Evolutionary conservation across 345 rosid genomes (phyloP).

Genomic region (Eucalyptus grandis): DNA sequence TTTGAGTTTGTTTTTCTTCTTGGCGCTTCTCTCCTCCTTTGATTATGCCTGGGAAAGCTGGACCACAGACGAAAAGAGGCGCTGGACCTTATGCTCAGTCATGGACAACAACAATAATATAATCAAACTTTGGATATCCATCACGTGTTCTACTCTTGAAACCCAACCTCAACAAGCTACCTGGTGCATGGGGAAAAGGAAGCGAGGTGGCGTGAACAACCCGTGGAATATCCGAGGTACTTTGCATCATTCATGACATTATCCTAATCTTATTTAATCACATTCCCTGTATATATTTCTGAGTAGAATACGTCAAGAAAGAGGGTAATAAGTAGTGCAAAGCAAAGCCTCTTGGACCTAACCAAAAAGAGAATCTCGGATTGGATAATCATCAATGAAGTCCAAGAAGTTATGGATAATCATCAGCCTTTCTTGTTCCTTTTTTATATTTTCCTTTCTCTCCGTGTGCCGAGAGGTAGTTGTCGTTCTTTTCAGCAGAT

Average conservation of each 20-base stretch:
- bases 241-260: constrained; percentile 36
- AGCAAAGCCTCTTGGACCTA: constrained; percentile 27
- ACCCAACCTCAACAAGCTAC: constrained; percentile 65
- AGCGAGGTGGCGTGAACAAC: constrained; percentile 6
- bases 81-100: neutral
- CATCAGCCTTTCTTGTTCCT: constrained; percentile 4
- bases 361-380: neutral
- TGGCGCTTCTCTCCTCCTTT: neutral
- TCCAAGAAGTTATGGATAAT: constrained; percentile 28
- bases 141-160: constrained; percentile 26
- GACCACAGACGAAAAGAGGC: neutral
- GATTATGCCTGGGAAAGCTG: neutral
- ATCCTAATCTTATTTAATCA: neutral
- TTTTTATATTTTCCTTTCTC: neutral
- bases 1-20: neutral
- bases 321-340: neutral
- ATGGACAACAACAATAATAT: neutral
- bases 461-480: neutral
- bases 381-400: constrained; percentile 9
- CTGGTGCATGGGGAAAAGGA: constrained; percentile 16
- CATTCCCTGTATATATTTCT: neutral
- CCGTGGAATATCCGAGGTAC: constrained; percentile 13
- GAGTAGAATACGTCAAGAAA: neutral
- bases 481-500: constrained; percentile 12
- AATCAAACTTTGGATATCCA: neutral